A percentile compares a stretch with the other conserved stretches of the same genome.
Evolutionary conservation across 495 filamentous ascomycete species (phyloP).

Genomic region (Chaetomidium leptoderma): DNA sequence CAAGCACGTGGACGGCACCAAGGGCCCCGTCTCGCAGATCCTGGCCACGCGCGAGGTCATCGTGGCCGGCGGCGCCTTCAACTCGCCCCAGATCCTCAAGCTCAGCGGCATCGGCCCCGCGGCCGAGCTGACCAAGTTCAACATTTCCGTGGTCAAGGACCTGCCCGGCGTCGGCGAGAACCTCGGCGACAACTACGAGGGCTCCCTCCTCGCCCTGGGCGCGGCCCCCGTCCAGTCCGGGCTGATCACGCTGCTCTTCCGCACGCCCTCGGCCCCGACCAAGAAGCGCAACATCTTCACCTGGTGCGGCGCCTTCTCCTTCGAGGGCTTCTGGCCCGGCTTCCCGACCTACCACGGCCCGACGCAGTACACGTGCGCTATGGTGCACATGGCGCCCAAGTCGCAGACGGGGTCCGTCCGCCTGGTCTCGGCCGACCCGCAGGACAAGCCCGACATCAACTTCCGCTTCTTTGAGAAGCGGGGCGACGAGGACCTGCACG

Average conservation of each 20-base stretch:
- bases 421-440: constrained; percentile 48
- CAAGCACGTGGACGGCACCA: constrained; percentile 31
- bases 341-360: constrained; percentile 43
- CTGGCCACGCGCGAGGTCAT: constrained; percentile 51
- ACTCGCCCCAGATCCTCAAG: constrained; percentile 57
- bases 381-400: constrained; percentile 47
- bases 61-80: constrained; percentile 51
- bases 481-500: constrained; percentile 42
- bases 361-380: constrained; percentile 40
- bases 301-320: constrained; percentile 45
- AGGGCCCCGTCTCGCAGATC: constrained; percentile 29
- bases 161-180: constrained; percentile 57
- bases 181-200: constrained; percentile 55
- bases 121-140: constrained; percentile 38
- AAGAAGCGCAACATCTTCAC: constrained; percentile 44
- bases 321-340: constrained; percentile 49
- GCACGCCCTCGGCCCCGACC: constrained; percentile 41
- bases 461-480: constrained; percentile 52
- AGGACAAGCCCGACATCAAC: constrained; percentile 52
- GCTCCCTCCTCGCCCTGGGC: constrained; percentile 34
- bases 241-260: constrained; percentile 36
- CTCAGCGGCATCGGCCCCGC: constrained; percentile 44
- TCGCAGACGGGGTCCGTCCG: constrained; percentile 50
- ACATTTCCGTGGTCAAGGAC: constrained; percentile 48
- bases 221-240: constrained; percentile 31